Conservation (phyloP, 2,329 filamentous ascomycete genomes). For the Arthrobotrys sphaeroides region DNA sequence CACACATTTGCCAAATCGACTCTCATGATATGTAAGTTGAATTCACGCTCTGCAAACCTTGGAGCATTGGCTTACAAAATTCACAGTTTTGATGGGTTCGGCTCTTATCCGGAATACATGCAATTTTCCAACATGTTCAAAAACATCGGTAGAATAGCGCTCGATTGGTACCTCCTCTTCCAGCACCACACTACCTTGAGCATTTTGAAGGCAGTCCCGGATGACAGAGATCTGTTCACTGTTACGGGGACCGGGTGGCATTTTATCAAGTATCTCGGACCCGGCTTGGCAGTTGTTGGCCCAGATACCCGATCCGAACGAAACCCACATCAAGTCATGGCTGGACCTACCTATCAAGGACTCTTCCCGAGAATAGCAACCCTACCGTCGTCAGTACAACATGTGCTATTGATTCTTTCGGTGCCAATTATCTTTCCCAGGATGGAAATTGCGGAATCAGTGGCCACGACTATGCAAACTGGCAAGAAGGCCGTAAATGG, state of each 20-base stretch:
- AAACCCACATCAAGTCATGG: conserved; percentile 89
- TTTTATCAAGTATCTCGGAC: conserved; percentile 95
- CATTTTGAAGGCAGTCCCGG: conserved; percentile 85
- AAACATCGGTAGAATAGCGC: conserved; percentile 93
- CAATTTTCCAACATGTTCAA: conserved; percentile 97
- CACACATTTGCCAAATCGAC: conserved; percentile 89
- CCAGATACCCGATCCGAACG: conserved; percentile 92
- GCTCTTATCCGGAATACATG: conserved; percentile 98
- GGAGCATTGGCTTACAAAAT: conserved; percentile 53
- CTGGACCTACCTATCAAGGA: conserved; percentile 95
- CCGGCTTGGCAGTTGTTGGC: conserved; percentile 86
- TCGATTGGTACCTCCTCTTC: conserved; percentile 98
- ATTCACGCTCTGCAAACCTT: not conserved
- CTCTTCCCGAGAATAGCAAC: conserved; percentile 94
- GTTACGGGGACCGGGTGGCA: conserved; percentile 98
- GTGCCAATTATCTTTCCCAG: conserved; percentile 91
- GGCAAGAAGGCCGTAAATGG: conserved; percentile 97
- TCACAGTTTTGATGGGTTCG: conserved; percentile 89
- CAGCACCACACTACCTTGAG: conserved; percentile 97
- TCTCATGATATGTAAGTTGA: conserved; percentile 93
- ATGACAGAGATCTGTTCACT: conserved; percentile 92
- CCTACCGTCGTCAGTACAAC: conserved; percentile 89
- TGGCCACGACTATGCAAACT: conserved; percentile 89
- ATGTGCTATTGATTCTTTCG: conserved; percentile 95
- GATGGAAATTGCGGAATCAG: conserved; percentile 87